These are phyloP conservation scores for Primulina eburnea DNA, from an alignment of 257 asterid genomes.

Conservation along the genomic window DNA sequence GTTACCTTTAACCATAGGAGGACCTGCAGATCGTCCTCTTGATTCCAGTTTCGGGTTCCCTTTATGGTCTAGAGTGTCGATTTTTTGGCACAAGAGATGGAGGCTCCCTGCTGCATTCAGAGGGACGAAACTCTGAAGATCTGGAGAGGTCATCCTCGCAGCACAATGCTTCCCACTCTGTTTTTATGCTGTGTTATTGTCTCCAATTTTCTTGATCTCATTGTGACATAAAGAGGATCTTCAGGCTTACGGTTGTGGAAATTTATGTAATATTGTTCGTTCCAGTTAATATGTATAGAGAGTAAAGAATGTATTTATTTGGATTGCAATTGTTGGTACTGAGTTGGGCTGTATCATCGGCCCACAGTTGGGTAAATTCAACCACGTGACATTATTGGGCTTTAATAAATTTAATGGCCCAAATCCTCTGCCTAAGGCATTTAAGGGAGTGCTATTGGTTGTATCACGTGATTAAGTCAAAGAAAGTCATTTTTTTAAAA, in stretches of 20 bases:
- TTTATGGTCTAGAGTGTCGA: constrained; percentile 82
- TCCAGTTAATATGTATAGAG: background rate
- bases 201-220: background rate
- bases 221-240: constrained; percentile 22
- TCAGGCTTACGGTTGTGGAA: constrained; percentile 22
- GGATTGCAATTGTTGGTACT: too few species aligned
- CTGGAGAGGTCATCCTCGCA: constrained; percentile 27
- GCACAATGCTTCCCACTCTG: constrained; percentile 4
- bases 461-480: too few species aligned
- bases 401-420: background rate
- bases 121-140: constrained; percentile 29
- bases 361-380: background rate
- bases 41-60: constrained; percentile 85
- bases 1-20: constrained; percentile 78
- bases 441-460: too few species aligned
- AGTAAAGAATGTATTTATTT: background rate
- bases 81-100: constrained; percentile 96
- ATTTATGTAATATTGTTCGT: constrained; percentile 25
- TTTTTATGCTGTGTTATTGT: constrained; percentile 13
- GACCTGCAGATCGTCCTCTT: constrained; percentile 80
- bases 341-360: background rate
- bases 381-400: background rate
- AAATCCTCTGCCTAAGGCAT: background rate
- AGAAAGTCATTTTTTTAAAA: background rate
- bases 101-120: constrained; percentile 63